A percentile compares a stretch with the other conserved stretches of the same genome.
These are phyloP conservation scores for Nemania bipapillata DNA, from an alignment of 2,329 filamentous ascomycete genomes.

Conservation along the genomic window DNA sequence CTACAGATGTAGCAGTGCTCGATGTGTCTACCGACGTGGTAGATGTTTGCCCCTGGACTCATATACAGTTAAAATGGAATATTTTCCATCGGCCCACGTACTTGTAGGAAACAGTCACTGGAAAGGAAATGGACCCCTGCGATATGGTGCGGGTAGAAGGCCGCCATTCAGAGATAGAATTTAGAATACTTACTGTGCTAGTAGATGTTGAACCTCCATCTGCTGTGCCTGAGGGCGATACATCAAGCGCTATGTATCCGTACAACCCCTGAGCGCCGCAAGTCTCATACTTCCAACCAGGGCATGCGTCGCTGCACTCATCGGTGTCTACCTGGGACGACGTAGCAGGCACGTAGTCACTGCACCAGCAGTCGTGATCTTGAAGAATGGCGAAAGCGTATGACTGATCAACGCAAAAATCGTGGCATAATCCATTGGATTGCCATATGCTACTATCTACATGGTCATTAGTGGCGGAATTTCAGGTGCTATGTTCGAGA, in stretches of 20 bases:
- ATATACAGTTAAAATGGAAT: slow-evolving; percentile 48
- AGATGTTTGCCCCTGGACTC: slow-evolving; percentile 48
- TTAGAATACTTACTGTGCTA: slow-evolving; percentile 48
- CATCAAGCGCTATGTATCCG: slow-evolving; percentile 71
- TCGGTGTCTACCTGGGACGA: slow-evolving; percentile 54
- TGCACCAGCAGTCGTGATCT: slow-evolving; percentile 76
- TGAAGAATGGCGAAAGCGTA: slow-evolving; percentile 77
- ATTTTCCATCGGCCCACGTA: slow-evolving; percentile 28
- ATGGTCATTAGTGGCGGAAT: slow-evolving; percentile 39
- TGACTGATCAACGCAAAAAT: slow-evolving; percentile 62
- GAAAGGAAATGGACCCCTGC: slow-evolving; percentile 36
- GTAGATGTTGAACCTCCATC: slow-evolving; percentile 47
- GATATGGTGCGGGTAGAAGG: slow-evolving; percentile 18
- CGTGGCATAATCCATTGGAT: slow-evolving; percentile 74
- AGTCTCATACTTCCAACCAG: slow-evolving; percentile 72
- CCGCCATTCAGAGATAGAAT: slow-evolving; percentile 1
- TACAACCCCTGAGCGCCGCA: slow-evolving; percentile 73
- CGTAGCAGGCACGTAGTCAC: slow-evolving; percentile 70
- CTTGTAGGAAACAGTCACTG: slow-evolving; percentile 10
- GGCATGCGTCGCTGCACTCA: slow-evolving; percentile 69
- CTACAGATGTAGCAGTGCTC: slow-evolving; percentile 49
- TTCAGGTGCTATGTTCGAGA: slow-evolving; percentile 38
- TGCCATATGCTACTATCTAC: slow-evolving; percentile 69
- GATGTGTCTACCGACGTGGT: slow-evolving; percentile 52
- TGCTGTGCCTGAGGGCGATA: slow-evolving; percentile 68